A percentile compares a stretch with the other conserved stretches of the same genome.
Conservation (phyloP, 345 rosid genomes). For the Gossypium turneri region DNA sequence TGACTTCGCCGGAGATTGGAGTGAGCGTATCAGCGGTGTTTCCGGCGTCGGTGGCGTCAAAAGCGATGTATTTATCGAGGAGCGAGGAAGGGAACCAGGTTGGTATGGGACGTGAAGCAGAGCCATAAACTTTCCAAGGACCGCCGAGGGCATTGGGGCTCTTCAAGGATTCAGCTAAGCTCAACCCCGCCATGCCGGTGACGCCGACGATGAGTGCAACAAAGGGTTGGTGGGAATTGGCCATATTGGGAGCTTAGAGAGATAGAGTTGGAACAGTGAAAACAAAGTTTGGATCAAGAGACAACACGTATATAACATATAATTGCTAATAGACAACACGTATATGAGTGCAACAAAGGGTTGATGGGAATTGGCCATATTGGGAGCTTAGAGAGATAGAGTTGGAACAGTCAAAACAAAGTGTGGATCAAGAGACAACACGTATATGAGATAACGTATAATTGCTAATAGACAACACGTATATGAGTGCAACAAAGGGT, state of each 20-base stretch:
- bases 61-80: slow-evolving; percentile 18
- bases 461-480: too few relatives aligned
- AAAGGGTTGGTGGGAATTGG: not conserved
- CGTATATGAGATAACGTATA: too few relatives aligned
- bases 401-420: not conserved
- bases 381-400: not conserved
- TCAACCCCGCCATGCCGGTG: slow-evolving; percentile 40
- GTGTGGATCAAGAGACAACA: too few relatives aligned
- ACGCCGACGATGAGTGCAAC: slow-evolving; percentile 25
- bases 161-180: slow-evolving; percentile 33
- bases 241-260: not conserved
- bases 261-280: not conserved
- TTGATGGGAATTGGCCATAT: not conserved
- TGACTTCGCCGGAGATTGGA: slow-evolving; percentile 15
- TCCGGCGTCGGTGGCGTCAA: slow-evolving; percentile 15
- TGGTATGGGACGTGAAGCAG: slow-evolving; percentile 24
- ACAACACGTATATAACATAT: too few relatives aligned
- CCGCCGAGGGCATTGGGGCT: slow-evolving; percentile 22
- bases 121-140: slow-evolving; percentile 36
- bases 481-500: not conserved
- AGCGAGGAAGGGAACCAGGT: slow-evolving; percentile 31
- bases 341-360: not conserved
- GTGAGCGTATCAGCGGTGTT: slow-evolving; percentile 14
- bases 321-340: too few relatives aligned
- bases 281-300: too few relatives aligned